Percentiles rank a stretch among this genome's conserved stretches.
phyloP scores from a whole-genome alignment of 768 basidiomycete species.

The Cystofilobasidium capitatum region DNA sequence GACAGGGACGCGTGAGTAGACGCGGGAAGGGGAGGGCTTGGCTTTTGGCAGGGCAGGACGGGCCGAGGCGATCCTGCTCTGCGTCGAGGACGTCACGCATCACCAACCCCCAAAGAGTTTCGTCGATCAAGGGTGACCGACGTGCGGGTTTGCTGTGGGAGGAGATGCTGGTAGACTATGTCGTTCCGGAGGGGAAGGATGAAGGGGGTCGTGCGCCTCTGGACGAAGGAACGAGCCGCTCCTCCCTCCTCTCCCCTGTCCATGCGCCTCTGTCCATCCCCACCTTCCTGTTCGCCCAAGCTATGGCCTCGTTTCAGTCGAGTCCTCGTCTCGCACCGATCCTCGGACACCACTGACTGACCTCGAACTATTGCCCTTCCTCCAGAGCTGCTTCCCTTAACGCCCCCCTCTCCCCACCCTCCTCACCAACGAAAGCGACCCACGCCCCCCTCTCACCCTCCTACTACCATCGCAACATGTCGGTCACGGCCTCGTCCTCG shows the following conservation, averaged over 20 bases:
- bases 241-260: neutral
- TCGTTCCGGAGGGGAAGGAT: too few species aligned
- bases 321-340: neutral
- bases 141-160: too few species aligned
- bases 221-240: neutral
- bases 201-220: too few species aligned
- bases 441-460: constrained; percentile 4
- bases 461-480: constrained; percentile 10
- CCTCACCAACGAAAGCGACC: neutral
- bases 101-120: neutral
- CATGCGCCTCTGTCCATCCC: neutral
- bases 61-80: too few species aligned
- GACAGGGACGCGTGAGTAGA: neutral
- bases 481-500: neutral
- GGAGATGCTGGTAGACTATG: too few species aligned
- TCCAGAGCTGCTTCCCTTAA: constrained; percentile 13
- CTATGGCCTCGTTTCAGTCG: neutral
- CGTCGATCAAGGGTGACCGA: too few species aligned
- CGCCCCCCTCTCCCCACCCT: neutral
- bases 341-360: neutral
- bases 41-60: too few species aligned
- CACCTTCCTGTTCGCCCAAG: neutral
- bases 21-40: too few species aligned
- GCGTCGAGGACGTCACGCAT: neutral
- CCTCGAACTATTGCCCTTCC: neutral